Conservation (phyloP, 2,329 filamentous ascomycete genomes). For the Didymella exigua region DNA sequence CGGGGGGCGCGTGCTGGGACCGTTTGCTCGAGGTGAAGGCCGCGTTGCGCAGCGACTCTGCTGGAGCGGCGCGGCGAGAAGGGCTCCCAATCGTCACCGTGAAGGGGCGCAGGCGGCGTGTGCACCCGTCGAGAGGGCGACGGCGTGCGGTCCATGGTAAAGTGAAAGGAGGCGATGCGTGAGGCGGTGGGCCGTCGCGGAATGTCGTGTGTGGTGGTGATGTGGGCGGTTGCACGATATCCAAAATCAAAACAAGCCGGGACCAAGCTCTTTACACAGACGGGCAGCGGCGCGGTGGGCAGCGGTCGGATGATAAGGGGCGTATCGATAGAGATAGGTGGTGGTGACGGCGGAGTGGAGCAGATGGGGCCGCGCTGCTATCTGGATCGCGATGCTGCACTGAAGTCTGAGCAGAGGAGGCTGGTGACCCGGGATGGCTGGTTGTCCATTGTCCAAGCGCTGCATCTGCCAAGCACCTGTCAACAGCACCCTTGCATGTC, state of each 20-base stretch:
- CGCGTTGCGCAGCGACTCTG: constrained; percentile 64
- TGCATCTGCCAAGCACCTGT: background rate
- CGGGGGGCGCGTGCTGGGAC: constrained; percentile 26
- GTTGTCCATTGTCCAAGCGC: constrained; percentile 1
- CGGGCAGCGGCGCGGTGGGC: constrained; percentile 5
- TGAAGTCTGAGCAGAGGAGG: constrained; percentile 25
- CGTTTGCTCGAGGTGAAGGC: constrained; percentile 34
- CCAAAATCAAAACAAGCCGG: constrained; percentile 36
- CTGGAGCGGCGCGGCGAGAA: constrained; percentile 71
- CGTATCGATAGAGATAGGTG: constrained; percentile 17
- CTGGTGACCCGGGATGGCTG: constrained; percentile 29
- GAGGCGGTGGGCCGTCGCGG: background rate
- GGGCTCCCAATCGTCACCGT: constrained; percentile 74
- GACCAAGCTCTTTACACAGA: constrained; percentile 19
- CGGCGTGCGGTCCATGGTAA: constrained; percentile 60
- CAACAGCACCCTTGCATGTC: background rate
- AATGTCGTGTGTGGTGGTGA: constrained; percentile 1
- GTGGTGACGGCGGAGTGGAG: constrained; percentile 16
- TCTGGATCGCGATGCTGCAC: constrained; percentile 16
- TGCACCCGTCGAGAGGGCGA: constrained; percentile 64
- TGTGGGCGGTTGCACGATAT: constrained; percentile 16
- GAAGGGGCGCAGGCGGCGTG: constrained; percentile 72
- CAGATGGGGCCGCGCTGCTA: constrained; percentile 21
- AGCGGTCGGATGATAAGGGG: constrained; percentile 7
- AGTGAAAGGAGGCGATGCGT: constrained; percentile 3